phyloP scores from a whole-genome alignment of 805 yeast genomes.

The Candida multigemmis region DNA sequence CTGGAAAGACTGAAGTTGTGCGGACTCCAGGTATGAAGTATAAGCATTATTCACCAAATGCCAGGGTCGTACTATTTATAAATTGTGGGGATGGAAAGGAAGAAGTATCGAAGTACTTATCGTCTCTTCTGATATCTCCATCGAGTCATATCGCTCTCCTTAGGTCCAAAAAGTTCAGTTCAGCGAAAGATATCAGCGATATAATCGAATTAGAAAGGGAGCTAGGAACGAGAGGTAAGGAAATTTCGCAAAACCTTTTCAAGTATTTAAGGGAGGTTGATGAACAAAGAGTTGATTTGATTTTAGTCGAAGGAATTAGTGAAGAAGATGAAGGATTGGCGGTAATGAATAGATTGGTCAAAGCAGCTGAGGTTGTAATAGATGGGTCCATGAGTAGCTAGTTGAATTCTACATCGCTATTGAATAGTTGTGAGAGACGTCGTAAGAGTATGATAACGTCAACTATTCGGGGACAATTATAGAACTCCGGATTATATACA shows the following conservation, averaged over 20 bases:
- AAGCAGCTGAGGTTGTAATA: slow-evolving; percentile 62
- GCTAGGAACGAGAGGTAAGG: slow-evolving; percentile 40
- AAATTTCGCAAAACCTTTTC: slow-evolving; percentile 72
- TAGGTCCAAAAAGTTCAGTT: slow-evolving; percentile 27
- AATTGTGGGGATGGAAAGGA: slow-evolving; percentile 36
- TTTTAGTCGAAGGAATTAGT: slow-evolving; percentile 76
- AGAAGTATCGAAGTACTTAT: slow-evolving; percentile 20
- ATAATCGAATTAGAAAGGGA: slow-evolving; percentile 17
- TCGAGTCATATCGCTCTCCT: slow-evolving; percentile 42
- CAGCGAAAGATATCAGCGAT: slow-evolving; percentile 8
- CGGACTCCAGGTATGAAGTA: slow-evolving; percentile 98
- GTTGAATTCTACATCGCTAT: no score
- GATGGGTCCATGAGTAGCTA: slow-evolving; percentile 4
- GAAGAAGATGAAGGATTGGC: slow-evolving; percentile 83
- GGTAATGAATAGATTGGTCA: slow-evolving; percentile 81
- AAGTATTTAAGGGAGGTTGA: slow-evolving; percentile 69
- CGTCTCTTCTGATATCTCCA: slow-evolving; percentile 5
- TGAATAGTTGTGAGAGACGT: no score
- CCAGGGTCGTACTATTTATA: slow-evolving; percentile 63
- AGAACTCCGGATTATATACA: no score
- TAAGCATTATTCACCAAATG: slow-evolving; percentile 87
- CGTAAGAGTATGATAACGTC: no score
- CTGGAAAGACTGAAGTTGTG: slow-evolving; percentile 58
- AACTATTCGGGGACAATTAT: no score
- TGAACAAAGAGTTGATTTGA: slow-evolving; percentile 53